A percentile compares a stretch with the other conserved stretches of the same genome.
Evolutionary conservation across 306 rosid species (phyloP).

Genomic region (Quercus parvula): DNA sequence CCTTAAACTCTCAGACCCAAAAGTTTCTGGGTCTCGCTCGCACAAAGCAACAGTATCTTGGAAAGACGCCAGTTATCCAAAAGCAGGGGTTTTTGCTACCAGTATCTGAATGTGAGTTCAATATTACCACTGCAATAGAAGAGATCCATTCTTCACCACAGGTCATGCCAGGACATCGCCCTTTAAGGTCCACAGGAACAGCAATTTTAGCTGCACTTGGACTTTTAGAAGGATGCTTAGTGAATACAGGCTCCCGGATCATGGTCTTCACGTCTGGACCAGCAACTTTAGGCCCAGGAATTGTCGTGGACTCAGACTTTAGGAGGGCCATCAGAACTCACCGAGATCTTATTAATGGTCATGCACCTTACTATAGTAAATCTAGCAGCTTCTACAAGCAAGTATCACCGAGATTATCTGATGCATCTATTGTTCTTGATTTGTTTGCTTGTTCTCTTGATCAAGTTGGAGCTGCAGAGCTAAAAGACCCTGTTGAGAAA

Average conservation of each 20-base stretch:
- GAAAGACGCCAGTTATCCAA: conserved; percentile 39
- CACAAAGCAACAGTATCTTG: conserved; percentile 47
- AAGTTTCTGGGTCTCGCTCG: conserved; percentile 48
- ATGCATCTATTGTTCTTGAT: conserved; percentile 64
- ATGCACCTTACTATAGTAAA: conserved; percentile 42
- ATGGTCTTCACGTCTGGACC: conserved; percentile 92
- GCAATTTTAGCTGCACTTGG: conserved; percentile 82
- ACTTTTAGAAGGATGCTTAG: conserved; percentile 62
- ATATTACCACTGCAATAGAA: conserved; percentile 62
- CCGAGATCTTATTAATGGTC: conserved; percentile 60
- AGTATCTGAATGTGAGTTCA: conserved; percentile 76
- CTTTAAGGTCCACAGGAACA: conserved; percentile 68
- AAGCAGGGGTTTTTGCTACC: conserved; percentile 70
- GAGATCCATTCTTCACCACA: conserved; percentile 55
- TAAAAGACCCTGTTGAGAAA: conserved; percentile 58
- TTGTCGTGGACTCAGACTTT: conserved; percentile 58
- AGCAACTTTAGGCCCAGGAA: conserved; percentile 77
- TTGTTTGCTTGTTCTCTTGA: conserved; percentile 85
- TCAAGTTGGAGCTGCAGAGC: conserved; percentile 81
- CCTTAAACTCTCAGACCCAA: conserved; percentile 39
- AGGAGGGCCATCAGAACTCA: conserved; percentile 65
- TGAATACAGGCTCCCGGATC: conserved; percentile 70
- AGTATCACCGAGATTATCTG: conserved; percentile 52
- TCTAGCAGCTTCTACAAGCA: conserved; percentile 56
- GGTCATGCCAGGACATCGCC: conserved; percentile 41